Evolutionary conservation across 495 filamentous ascomycete genomes (phyloP).

Genomic region (Cladorrhinum samala): DNA sequence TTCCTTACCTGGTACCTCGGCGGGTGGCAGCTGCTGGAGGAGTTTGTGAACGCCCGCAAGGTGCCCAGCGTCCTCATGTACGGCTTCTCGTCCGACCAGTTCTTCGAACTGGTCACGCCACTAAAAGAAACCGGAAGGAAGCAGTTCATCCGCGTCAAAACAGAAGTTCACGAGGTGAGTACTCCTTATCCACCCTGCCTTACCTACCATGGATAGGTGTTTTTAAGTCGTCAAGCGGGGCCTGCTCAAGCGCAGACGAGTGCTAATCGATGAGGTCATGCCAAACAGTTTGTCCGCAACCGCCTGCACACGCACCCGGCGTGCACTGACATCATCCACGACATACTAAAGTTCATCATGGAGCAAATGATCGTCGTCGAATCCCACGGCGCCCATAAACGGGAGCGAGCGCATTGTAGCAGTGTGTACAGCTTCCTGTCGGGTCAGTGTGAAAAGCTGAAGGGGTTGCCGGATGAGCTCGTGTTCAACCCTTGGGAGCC

Average conservation of each 20-base stretch:
- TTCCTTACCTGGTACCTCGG: constrained; percentile 24
- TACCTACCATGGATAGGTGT: no score
- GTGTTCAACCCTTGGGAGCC: neutral
- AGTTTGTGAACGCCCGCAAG: constrained; percentile 1
- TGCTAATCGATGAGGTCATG: neutral
- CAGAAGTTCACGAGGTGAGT: neutral
- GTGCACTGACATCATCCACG: neutral
- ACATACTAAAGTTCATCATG: constrained; percentile 1
- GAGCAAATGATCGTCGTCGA: neutral
- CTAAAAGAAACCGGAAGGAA: neutral
- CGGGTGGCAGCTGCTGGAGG: neutral
- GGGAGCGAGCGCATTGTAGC: neutral
- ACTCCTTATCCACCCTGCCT: neutral
- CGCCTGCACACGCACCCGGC: neutral
- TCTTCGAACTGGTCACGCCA: neutral
- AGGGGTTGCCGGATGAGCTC: neutral
- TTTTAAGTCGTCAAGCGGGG: no score
- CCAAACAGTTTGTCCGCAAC: neutral
- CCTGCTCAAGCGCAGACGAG: neutral
- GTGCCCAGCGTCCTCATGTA: neutral
- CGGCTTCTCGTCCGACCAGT: neutral
- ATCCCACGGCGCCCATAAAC: neutral
- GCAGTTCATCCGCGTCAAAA: neutral
- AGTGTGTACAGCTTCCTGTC: no score
- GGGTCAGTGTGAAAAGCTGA: neutral